These are phyloP conservation scores for Wickerhamomyces chaumierensis DNA, from an alignment of 805 yeast species.

Conservation along the genomic window DNA sequence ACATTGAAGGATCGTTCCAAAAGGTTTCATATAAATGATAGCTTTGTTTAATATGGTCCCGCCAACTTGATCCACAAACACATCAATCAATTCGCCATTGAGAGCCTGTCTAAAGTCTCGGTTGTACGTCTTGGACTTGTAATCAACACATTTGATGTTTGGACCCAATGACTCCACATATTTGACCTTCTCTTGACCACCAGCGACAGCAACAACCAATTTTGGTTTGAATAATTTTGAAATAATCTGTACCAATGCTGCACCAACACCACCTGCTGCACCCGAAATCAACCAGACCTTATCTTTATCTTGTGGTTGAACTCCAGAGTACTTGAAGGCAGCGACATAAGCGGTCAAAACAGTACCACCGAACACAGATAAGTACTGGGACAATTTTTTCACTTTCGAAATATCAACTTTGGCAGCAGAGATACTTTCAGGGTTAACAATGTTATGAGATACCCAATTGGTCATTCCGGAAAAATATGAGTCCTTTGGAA, in stretches of 20 bases:
- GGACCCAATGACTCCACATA: slow-evolving; percentile 42
- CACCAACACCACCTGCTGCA: slow-evolving; percentile 65
- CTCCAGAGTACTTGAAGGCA: slow-evolving; percentile 32
- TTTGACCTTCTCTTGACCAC: slow-evolving; percentile 41
- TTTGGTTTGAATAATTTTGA: slow-evolving; percentile 37
- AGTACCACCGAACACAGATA: slow-evolving; percentile 42
- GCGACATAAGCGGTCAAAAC: slow-evolving; percentile 52
- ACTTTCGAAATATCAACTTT: slow-evolving; percentile 7
- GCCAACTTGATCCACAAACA: slow-evolving; percentile 52
- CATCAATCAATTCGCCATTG: slow-evolving; percentile 36
- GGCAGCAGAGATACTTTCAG: not conserved
- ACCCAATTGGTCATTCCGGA: slow-evolving; percentile 32
- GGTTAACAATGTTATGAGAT: slow-evolving; percentile 27
- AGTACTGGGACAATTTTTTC: slow-evolving; percentile 25
- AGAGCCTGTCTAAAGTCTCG: slow-evolving; percentile 25
- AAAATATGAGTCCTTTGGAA: slow-evolving; percentile 31
- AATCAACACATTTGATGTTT: slow-evolving; percentile 39
- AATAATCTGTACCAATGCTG: slow-evolving; percentile 44
- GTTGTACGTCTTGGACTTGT: slow-evolving; percentile 29
- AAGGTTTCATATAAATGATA: slow-evolving; percentile 22
- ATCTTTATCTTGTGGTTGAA: slow-evolving; percentile 24
- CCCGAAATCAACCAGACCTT: slow-evolving; percentile 45
- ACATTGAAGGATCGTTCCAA: slow-evolving; percentile 40
- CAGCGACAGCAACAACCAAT: slow-evolving; percentile 49
- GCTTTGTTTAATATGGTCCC: slow-evolving; percentile 43